phyloP scores from a whole-genome alignment of 139 green algal species.

The Tetraselmis striata region DNA sequence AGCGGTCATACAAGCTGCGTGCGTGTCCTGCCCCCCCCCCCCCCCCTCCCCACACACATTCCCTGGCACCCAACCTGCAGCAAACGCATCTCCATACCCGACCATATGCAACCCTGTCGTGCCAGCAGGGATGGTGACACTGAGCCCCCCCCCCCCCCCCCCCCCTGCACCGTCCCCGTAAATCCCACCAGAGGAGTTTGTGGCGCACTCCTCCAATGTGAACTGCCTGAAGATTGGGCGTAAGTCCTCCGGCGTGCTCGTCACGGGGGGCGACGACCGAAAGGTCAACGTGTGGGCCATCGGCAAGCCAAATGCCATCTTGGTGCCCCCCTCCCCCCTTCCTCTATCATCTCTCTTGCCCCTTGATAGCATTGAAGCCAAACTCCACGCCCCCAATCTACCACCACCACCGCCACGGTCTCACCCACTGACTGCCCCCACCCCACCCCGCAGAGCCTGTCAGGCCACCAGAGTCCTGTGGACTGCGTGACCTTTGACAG shows the following conservation, averaged over 20 bases:
- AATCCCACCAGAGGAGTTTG: constrained; percentile 80
- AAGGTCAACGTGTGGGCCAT: constrained; percentile 83
- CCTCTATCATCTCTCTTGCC: not conserved
- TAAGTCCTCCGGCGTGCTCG: constrained; percentile 60
- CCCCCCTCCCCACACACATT: too few species aligned
- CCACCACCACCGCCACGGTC: too few species aligned
- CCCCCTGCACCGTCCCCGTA: too few species aligned
- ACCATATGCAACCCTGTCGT: too few species aligned
- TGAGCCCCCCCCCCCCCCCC: too few species aligned
- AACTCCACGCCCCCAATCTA: too few species aligned
- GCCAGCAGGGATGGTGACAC: too few species aligned
- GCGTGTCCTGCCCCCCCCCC: not conserved
- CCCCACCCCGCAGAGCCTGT: constrained; percentile 57
- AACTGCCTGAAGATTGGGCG: constrained; percentile 72
- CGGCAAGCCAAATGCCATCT: constrained; percentile 44
- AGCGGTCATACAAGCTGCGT: not conserved
- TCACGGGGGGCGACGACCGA: constrained; percentile 82
- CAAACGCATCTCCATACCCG: too few species aligned
- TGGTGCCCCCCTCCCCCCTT: too few species aligned
- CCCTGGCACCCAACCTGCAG: too few species aligned
- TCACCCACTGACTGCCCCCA: too few species aligned
- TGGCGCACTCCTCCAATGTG: constrained; percentile 58
- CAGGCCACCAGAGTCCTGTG: constrained; percentile 55
- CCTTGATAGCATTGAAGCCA: too few species aligned
- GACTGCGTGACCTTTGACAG: constrained; percentile 71